Evolutionary conservation across 2,329 filamentous ascomycete species (phyloP).

Genomic region (Hypoxylon sp.): DNA sequence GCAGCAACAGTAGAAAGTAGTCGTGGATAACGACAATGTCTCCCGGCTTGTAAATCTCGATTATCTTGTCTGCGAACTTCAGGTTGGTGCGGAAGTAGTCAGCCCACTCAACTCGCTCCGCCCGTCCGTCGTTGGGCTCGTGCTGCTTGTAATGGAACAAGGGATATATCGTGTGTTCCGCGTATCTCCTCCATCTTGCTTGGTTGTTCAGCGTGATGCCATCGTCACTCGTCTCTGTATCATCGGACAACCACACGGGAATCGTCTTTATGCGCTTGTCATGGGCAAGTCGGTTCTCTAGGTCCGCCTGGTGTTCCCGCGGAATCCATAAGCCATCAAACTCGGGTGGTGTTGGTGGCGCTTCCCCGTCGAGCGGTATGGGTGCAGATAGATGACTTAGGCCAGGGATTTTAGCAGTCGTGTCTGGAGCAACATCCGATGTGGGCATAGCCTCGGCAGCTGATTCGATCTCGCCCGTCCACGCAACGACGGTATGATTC

Average conservation of each 20-base stretch:
- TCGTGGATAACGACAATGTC: conserved; percentile 94
- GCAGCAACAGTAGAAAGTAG: conserved; percentile 90
- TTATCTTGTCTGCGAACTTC: conserved; percentile 87
- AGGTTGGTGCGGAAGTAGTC: conserved; percentile 95
- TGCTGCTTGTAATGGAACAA: conserved; percentile 97
- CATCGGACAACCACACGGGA: conserved; percentile 89
- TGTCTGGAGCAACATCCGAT: conserved; percentile 57
- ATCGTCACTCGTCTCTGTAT: conserved; percentile 69
- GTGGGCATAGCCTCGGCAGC: conserved; percentile 55
- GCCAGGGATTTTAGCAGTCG: conserved; percentile 60
- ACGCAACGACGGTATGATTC: conserved; percentile 92
- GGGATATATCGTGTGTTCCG: conserved; percentile 90
- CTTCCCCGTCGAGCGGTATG: conserved; percentile 72
- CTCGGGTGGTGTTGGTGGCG: conserved; percentile 64
- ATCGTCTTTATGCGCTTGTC: conserved; percentile 80
- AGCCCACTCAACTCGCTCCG: conserved; percentile 83
- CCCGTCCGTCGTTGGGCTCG: conserved; percentile 84
- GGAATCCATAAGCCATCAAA: conserved; percentile 75
- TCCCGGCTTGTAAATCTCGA: conserved; percentile 88
- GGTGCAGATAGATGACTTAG: conserved; percentile 81
- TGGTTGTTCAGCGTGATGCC: conserved; percentile 83
- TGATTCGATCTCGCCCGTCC: conserved; percentile 86
- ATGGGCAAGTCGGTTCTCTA: conserved; percentile 77
- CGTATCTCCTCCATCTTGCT: conserved; percentile 85
- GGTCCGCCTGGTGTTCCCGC: conserved; percentile 71